phyloP scores from a whole-genome alignment of 2,329 filamentous ascomycete genomes.

The Colletotrichum ledebouriae region DNA sequence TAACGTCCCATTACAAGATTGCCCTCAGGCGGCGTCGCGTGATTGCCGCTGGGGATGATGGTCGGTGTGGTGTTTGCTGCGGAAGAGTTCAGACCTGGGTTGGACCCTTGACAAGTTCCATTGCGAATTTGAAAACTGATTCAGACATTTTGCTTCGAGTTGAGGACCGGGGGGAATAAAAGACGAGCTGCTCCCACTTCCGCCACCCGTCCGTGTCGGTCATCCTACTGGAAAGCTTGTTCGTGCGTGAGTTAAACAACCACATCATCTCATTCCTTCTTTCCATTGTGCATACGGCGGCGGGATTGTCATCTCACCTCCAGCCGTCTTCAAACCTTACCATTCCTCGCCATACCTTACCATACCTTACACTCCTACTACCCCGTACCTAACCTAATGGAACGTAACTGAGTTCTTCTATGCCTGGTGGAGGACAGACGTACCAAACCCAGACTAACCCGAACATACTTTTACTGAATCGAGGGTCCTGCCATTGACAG shows the following conservation, averaged over 20 bases:
- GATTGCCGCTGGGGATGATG: slow-evolving; percentile 11
- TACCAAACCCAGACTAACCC: no score
- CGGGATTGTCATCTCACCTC: slow-evolving; percentile 27
- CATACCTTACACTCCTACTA: no score
- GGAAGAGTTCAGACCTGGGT: background rate
- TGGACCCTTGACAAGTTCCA: background rate
- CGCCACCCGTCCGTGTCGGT: background rate
- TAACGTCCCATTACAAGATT: slow-evolving; percentile 29
- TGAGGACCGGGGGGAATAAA: slow-evolving; percentile 1
- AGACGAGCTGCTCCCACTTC: background rate
- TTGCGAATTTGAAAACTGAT: background rate
- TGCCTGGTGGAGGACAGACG: slow-evolving; percentile 5
- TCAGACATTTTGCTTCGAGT: background rate
- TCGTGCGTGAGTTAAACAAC: slow-evolving; percentile 14
- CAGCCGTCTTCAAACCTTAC: slow-evolving; percentile 13
- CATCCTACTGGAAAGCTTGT: slow-evolving; percentile 3
- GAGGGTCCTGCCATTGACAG: slow-evolving; percentile 8
- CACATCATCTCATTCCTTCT: slow-evolving; percentile 2
- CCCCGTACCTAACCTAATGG: no score
- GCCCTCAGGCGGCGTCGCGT: slow-evolving; percentile 24
- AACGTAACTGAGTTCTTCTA: background rate
- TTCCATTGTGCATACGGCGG: slow-evolving; percentile 20
- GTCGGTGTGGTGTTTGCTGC: slow-evolving; percentile 4
- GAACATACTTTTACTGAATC: slow-evolving; percentile 8
- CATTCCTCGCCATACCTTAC: no score